Conservation (phyloP, 2,329 filamentous ascomycete genomes). For the Fusarium solani-melongenae region DNA sequence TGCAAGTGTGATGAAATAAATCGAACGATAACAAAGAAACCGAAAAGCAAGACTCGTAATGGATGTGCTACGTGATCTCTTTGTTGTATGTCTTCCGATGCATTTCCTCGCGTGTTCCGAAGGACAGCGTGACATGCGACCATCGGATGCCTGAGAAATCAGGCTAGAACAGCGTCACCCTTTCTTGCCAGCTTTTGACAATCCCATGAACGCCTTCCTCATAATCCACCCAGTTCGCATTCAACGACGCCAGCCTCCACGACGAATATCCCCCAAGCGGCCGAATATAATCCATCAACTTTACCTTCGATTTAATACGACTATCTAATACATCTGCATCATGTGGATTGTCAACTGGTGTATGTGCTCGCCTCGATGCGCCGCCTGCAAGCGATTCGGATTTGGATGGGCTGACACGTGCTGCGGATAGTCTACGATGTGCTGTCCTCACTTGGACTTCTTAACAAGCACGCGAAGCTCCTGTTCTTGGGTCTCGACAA, state of each 20-base stretch:
- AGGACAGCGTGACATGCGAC: conserved; percentile 36
- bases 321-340: conserved; percentile 48
- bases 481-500: conserved; percentile 94
- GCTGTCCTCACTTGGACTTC: conserved; percentile 84
- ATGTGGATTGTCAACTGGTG: conserved; percentile 99
- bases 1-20: not conserved
- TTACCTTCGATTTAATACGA: conserved; percentile 34
- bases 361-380: conserved; percentile 61
- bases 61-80: not conserved
- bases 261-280: conserved; percentile 23
- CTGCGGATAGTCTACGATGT: conserved; percentile 79
- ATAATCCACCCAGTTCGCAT: conserved; percentile 34
- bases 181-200: conserved; percentile 46
- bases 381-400: conserved; percentile 10
- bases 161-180: conserved; percentile 41
- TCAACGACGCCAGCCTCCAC: conserved; percentile 42
- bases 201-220: conserved; percentile 32
- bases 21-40: not conserved
- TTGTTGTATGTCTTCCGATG: conserved; percentile 22
- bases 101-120: conserved; percentile 23
- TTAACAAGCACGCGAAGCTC: conserved; percentile 97
- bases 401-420: conserved; percentile 49
- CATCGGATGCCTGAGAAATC: conserved; percentile 36
- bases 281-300: conserved; percentile 17
- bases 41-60: not conserved